A percentile compares a stretch with the other conserved stretches of the same genome.
Evolutionary conservation across 352 stramenopile genomes (phyloP).

Genomic region (Phytophthora aleatoria): DNA sequence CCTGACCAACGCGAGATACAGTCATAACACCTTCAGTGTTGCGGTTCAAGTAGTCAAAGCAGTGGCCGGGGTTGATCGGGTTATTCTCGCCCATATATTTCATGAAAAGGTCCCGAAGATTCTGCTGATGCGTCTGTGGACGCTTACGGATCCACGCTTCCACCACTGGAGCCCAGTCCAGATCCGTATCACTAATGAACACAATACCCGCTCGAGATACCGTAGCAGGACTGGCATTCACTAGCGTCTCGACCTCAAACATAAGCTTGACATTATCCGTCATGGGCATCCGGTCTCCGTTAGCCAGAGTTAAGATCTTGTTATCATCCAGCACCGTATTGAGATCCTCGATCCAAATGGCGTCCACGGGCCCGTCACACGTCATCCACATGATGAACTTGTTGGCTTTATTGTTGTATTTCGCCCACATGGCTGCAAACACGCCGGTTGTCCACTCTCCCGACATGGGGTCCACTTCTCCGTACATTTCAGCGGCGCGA

Average conservation of each 20-base stretch:
- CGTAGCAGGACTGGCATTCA: slow-evolving; percentile 97
- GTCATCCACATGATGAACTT: slow-evolving; percentile 99
- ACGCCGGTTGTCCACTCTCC: slow-evolving; percentile 98
- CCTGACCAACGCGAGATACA: slow-evolving; percentile 91
- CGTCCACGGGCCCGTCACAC: slow-evolving; percentile 96
- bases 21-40: slow-evolving; percentile 95
- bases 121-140: slow-evolving; percentile 81
- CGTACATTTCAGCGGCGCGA: slow-evolving; percentile 97
- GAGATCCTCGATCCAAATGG: slow-evolving; percentile 99
- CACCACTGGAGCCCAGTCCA: slow-evolving; percentile 97
- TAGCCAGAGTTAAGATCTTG: slow-evolving; percentile 97
- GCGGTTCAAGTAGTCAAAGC: slow-evolving; percentile 96
- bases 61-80: slow-evolving; percentile 93
- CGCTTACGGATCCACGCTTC: slow-evolving; percentile 96
- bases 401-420: slow-evolving; percentile 98
- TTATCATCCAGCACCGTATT: slow-evolving; percentile 99
- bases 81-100: slow-evolving; percentile 97
- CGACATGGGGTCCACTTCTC: slow-evolving; percentile 95
- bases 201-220: slow-evolving; percentile 98
- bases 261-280: slow-evolving; percentile 98
- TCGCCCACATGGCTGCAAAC: slow-evolving; percentile 98
- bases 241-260: slow-evolving; percentile 97
- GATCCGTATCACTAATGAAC: slow-evolving; percentile 97
- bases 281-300: slow-evolving; percentile 98
- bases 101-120: slow-evolving; percentile 92